These are phyloP conservation scores for Tetramitus jugosus DNA, from an alignment of 208 protist species.

Conservation along the genomic window DNA sequence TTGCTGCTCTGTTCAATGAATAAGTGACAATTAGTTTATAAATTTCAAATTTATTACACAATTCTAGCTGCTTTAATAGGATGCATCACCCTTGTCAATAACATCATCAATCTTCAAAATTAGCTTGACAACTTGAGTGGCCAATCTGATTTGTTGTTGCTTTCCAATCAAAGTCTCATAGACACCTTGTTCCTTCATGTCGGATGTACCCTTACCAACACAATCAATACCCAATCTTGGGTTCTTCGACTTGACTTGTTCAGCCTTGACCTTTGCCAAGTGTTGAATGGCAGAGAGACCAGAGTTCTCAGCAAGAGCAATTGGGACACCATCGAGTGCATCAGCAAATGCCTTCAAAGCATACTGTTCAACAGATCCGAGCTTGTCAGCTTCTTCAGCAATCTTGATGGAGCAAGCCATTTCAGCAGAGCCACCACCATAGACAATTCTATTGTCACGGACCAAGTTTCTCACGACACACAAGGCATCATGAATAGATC, in stretches of 20 bases:
- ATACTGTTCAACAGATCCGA: conserved; percentile 93
- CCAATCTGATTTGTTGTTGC: conserved; percentile 96
- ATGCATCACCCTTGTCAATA: no score
- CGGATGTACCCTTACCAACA: conserved; percentile 78
- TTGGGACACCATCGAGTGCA: conserved; percentile 96
- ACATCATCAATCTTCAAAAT: conserved; percentile 99
- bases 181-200: conserved; percentile 96
- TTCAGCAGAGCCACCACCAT: conserved; percentile 98
- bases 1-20: no score
- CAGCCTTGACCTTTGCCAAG: conserved; percentile 87
- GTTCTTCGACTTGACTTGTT: conserved; percentile 87
- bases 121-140: conserved; percentile 99
- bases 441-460: conserved; percentile 97
- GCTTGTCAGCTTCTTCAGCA: conserved; percentile 71
- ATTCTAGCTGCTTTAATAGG: no score
- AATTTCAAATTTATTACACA: no score
- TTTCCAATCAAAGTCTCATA: conserved; percentile 98
- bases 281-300: conserved; percentile 90
- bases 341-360: conserved; percentile 98
- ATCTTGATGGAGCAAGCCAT: conserved; percentile 91
- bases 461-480: conserved; percentile 99
- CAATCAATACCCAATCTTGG: conserved; percentile 95
- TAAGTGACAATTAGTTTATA: no score
- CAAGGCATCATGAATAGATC: conserved; percentile 98
- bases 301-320: conserved; percentile 97